These are phyloP conservation scores for Pyrenopolyporus hunteri DNA, from an alignment of 495 filamentous ascomycete species.

Conservation along the genomic window DNA sequence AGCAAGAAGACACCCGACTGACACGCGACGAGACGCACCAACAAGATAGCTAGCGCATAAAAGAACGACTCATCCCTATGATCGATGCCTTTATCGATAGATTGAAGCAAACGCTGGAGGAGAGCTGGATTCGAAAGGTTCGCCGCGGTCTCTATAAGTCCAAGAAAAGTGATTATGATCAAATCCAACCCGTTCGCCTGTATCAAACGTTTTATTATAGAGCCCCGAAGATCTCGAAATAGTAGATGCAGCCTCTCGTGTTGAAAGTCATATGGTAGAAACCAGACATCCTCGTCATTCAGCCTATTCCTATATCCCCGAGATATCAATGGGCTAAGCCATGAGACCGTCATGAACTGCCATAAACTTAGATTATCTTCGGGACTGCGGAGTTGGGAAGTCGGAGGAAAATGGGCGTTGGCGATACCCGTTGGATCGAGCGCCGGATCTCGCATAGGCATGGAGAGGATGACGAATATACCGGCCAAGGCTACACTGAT, in stretches of 20 bases:
- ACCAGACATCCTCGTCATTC: constrained; percentile 80
- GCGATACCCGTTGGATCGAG: constrained; percentile 68
- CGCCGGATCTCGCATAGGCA: constrained; percentile 71
- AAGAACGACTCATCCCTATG: constrained; percentile 63
- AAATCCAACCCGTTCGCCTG: constrained; percentile 79
- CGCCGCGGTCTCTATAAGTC: constrained; percentile 64
- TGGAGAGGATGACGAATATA: constrained; percentile 63
- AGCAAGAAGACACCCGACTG: constrained; percentile 73
- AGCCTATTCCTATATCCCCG: constrained; percentile 66
- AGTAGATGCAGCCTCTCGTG: constrained; percentile 70
- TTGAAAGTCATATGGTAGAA: constrained; percentile 75
- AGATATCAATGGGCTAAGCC: constrained; percentile 76
- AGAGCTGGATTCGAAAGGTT: constrained; percentile 72
- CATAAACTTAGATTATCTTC: constrained; percentile 79
- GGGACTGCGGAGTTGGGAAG: constrained; percentile 69
- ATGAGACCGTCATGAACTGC: constrained; percentile 84
- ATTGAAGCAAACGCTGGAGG: constrained; percentile 71
- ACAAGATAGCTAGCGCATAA: constrained; percentile 67
- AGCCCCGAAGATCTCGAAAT: constrained; percentile 75
- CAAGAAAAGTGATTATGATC: constrained; percentile 65
- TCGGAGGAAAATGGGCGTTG: constrained; percentile 61
- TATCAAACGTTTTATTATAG: constrained; percentile 69
- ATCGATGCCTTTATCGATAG: constrained; percentile 62
- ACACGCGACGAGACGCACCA: constrained; percentile 62
- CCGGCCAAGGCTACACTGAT: constrained; percentile 50